phyloP scores from a whole-genome alignment of 2,329 filamentous ascomycete genomes.

The Neofusicoccum sp. region DNA sequence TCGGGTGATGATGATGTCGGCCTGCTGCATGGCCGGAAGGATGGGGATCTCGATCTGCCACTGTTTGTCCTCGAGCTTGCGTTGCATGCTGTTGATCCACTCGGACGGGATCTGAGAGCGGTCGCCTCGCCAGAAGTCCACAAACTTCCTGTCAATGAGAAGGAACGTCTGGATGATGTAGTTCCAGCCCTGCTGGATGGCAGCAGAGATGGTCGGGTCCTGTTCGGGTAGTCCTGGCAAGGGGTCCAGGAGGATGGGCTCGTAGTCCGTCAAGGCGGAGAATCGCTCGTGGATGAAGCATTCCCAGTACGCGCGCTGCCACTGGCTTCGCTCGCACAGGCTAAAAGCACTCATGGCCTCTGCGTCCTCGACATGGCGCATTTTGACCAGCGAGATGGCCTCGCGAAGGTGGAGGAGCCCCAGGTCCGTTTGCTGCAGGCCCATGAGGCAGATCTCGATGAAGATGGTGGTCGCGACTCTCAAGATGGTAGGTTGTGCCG shows the following conservation, averaged over 20 bases:
- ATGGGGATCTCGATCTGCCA: slow-evolving; percentile 43
- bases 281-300: slow-evolving; percentile 61
- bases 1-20: slow-evolving; percentile 53
- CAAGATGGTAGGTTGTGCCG: slow-evolving; percentile 27
- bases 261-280: slow-evolving; percentile 55
- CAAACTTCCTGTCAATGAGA: slow-evolving; percentile 48
- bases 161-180: slow-evolving; percentile 50
- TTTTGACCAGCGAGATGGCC: slow-evolving; percentile 64
- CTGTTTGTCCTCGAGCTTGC: slow-evolving; percentile 44
- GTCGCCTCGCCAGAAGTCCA: slow-evolving; percentile 47
- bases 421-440: slow-evolving; percentile 71
- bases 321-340: slow-evolving; percentile 42
- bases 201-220: slow-evolving; percentile 42
- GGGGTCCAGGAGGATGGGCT: slow-evolving; percentile 45
- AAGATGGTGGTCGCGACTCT: slow-evolving; percentile 74
- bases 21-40: slow-evolving; percentile 49
- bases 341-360: slow-evolving; percentile 36
- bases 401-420: slow-evolving; percentile 82
- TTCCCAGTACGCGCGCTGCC: slow-evolving; percentile 59
- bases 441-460: slow-evolving; percentile 72
- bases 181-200: slow-evolving; percentile 47
- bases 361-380: slow-evolving; percentile 44
- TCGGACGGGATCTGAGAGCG: slow-evolving; percentile 42
- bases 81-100: slow-evolving; percentile 52
- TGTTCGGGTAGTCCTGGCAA: slow-evolving; percentile 43